These are phyloP conservation scores for Acanthochlamys bracteata DNA, from an alignment of 106 monocot species.

Conservation along the genomic window DNA sequence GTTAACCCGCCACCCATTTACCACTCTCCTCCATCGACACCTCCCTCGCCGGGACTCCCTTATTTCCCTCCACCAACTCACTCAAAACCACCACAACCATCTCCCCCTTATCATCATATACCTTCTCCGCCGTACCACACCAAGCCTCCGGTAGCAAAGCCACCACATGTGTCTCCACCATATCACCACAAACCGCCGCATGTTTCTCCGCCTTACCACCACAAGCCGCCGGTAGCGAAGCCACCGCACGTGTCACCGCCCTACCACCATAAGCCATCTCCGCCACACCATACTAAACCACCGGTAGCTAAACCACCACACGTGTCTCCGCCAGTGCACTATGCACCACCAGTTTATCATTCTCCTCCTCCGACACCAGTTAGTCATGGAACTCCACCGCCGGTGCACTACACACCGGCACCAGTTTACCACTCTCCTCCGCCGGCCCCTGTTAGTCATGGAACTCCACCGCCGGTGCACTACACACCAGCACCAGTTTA, in stretches of 20 bases:
- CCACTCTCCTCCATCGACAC: background rate
- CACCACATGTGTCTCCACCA: background rate
- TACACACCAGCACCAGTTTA: background rate
- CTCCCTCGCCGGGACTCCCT: background rate
- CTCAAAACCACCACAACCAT: background rate
- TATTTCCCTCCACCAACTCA: background rate
- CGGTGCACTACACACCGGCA: background rate
- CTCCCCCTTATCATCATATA: background rate
- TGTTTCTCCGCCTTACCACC: background rate
- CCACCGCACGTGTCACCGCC: background rate
- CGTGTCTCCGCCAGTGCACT: background rate
- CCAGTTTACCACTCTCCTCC: background rate
- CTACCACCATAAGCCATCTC: constrained; percentile 1
- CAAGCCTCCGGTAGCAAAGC: background rate
- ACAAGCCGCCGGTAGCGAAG: background rate
- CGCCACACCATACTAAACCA: background rate
- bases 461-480: background rate
- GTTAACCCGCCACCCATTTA: background rate
- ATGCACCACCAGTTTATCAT: background rate
- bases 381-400: background rate
- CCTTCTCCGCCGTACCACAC: background rate
- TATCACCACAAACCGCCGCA: background rate
- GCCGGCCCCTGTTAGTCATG: background rate
- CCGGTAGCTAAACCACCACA: background rate
- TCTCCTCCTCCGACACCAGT: background rate